Base-by-base conservation (phyloP, 2,329 filamentous ascomycete genomes). In the Fusarium concolor region DNA sequence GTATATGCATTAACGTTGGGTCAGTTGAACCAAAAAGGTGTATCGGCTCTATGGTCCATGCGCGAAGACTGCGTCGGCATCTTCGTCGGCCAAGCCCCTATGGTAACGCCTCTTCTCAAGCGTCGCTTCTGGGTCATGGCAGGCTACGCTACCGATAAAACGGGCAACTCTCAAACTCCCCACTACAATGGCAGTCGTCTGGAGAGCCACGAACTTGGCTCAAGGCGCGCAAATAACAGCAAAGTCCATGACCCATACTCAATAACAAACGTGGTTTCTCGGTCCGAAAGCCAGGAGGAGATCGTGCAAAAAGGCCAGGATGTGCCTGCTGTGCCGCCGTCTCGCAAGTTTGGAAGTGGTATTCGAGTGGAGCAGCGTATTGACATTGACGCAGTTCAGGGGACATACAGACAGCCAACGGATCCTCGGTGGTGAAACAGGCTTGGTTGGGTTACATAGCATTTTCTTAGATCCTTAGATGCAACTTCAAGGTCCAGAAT, bases 21-120 rank as follows among this genome's bases (percentile, higher is more conserved):
- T 17, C 14, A 70, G 67, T 11, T 67, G 10, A 64, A 70, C 12
- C 62, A 64, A 28, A 67, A 47, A 4, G 68, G 68, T 1, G 65
- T 62, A 12, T 71, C 69, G 9, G 78, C 79, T 1, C 74, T 81
- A 20, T 81, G 79, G 79, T 79, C 77, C 5, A 75, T 77, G 26
- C 76, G 78, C 14, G 78, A 81, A 60, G 77, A 79, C 53, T 74
- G 77, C n/a, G 75, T 80, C 10, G 78, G 76, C 5, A 76, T 80
- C 38, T 72, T 79, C 3, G 76, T 80, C 3, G 77, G 76, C 6
- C 76, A 80, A 43, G 75, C 78, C 0, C 77, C 79, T 3, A 77
- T 81, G 68, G 67, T 79, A 1, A 70, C 71, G 3, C 77, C 78
- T 1, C 58, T 76, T 1, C 56, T 74, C 31, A 72, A 60, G 29